A percentile compares a stretch with the other conserved stretches of the same genome.
Evolutionary conservation across 306 rosid species (phyloP).

Genomic region (Sophora flavescens): DNA sequence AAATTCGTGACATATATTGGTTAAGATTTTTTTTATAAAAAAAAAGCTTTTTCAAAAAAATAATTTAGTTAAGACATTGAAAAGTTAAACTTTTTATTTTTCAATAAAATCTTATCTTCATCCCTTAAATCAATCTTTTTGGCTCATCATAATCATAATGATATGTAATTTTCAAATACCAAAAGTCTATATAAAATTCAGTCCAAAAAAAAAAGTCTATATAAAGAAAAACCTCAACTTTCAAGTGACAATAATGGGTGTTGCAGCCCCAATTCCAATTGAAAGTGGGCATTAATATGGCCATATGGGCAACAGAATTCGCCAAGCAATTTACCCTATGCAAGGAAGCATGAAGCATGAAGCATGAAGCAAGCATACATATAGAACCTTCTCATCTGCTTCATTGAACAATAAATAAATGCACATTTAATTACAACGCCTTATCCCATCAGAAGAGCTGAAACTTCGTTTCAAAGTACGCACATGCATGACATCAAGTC

Average conservation of each 20-base stretch:
- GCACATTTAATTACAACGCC: conserved; percentile 28
- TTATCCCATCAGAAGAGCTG: background rate
- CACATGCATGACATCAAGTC: conserved; percentile 39
- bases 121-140: too few species aligned
- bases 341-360: conserved; percentile 18
- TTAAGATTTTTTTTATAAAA: too few species aligned
- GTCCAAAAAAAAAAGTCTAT: too few species aligned
- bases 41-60: too few species aligned
- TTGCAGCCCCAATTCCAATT: background rate
- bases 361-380: background rate
- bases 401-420: conserved; percentile 38
- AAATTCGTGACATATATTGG: too few species aligned
- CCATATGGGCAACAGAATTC: background rate
- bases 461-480: conserved; percentile 35
- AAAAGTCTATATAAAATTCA: too few species aligned
- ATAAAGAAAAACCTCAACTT: too few species aligned
- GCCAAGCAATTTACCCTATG: background rate
- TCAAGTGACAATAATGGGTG: background rate
- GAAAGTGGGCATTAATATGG: background rate
- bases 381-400: conserved; percentile 18
- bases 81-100: too few species aligned
- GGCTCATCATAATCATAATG: too few species aligned
- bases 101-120: too few species aligned
- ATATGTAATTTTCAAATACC: too few species aligned
- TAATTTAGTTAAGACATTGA: too few species aligned